Evolutionary conservation across 1,139 yeast species (phyloP), one percentile per base, ranked within the genome.

Genomic region (Yamadazyma sp.): DNA sequence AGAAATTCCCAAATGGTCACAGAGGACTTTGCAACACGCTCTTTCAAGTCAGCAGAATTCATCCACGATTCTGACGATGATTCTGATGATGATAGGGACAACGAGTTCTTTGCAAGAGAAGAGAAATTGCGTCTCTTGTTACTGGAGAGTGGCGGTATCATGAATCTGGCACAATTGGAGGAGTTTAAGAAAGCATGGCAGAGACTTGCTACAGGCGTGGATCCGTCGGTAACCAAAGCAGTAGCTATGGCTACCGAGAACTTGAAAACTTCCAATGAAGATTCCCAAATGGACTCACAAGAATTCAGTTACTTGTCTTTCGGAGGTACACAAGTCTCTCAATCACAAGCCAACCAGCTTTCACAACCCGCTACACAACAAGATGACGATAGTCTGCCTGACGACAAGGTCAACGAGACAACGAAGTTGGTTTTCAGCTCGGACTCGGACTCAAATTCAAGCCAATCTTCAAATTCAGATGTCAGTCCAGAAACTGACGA

Each of bases 11-110:
- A 50, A 37, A 35, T 44, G 17, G 52, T 54, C 12, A 46, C 40
- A 2, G 63, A 56, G 25, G 57, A 54, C 46, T 27, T 27, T 15
- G 7, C 43, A 35, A 20, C 48, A 54, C 2, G 35, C 61, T 21
- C 37, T 5, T 27, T 28, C 22, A 63, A 68, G 36, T 78, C 83
- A 0, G 60, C 80, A 2, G 82, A 78, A 44, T 78, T 62, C 48
- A 75, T 85, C 31, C 67, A 68, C 41, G 82, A 75, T 38, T 80
- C 86, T 0, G 90, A 83, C 52, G 88, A 83, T 50, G 84, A 78
- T 16, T 72, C 80, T 3, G 88, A 82, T 47, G 79, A 69, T 13
- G 89, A 82, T 39, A 59, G 68, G 37, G 80, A 76, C 42, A 53
- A 51, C 2, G 67, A 53, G 20, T 84, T 85, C 54, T 85, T 76